A percentile compares a stretch with the other conserved stretches of the same genome.
These are phyloP conservation scores for Candida germanica DNA, from an alignment of 805 yeast genomes.

Conservation along the genomic window DNA sequence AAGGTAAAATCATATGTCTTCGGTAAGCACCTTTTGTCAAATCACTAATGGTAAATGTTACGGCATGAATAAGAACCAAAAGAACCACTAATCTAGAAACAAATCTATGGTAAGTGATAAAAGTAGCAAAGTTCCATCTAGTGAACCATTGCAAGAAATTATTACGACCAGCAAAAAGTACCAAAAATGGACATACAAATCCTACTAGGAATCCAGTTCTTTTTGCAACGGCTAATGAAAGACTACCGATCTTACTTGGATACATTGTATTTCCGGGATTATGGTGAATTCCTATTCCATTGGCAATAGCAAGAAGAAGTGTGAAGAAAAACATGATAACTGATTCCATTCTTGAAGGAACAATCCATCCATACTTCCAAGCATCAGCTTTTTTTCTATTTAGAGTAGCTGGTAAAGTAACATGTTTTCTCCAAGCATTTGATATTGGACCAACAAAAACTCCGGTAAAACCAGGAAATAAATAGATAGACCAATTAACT, in stretches of 20 bases:
- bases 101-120: conserved; percentile 58
- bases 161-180: conserved; percentile 69
- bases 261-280: conserved; percentile 7
- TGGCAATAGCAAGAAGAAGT: conserved; percentile 15
- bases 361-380: conserved; percentile 13
- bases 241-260: conserved; percentile 13
- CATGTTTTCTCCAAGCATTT: conserved; percentile 16
- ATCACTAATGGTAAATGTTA: conserved; percentile 45
- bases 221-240: conserved; percentile 44
- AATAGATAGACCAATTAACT: conserved; percentile 20
- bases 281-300: conserved; percentile 8
- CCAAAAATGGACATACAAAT: conserved; percentile 53
- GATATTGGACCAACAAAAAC: conserved; percentile 16
- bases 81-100: conserved; percentile 44
- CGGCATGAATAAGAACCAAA: conserved; percentile 44
- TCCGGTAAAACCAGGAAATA: conserved; percentile 20
- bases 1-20: conserved; percentile 15
- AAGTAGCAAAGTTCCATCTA: conserved; percentile 51
- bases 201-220: conserved; percentile 52
- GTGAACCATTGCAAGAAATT: conserved; percentile 60
- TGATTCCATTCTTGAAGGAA: conserved; percentile 52
- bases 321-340: conserved; percentile 36
- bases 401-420: conserved; percentile 18
- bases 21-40: conserved; percentile 8
- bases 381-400: conserved; percentile 14